These are phyloP conservation scores for Rhynchosporium agropyri DNA, from an alignment of 2,329 filamentous ascomycete genomes.

Conservation along the genomic window DNA sequence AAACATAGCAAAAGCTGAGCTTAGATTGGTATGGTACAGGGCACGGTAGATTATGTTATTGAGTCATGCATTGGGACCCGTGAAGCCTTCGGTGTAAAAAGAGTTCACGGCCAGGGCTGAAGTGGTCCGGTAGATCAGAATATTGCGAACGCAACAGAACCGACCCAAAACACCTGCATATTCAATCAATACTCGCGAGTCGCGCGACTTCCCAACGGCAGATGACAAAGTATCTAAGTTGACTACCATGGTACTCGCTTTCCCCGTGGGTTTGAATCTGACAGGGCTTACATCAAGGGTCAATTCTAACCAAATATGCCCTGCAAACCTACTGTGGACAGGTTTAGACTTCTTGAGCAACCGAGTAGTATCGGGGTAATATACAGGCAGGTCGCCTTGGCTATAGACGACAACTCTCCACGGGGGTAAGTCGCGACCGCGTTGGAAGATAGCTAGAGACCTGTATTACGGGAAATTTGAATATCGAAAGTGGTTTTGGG, in stretches of 20 bases:
- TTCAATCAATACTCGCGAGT: not conserved
- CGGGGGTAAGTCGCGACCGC: too few relatives aligned
- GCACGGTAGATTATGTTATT: constrained; percentile 9
- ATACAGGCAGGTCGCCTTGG: not conserved
- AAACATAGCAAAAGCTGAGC: constrained; percentile 13
- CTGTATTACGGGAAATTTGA: too few relatives aligned
- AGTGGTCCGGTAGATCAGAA: constrained; percentile 13
- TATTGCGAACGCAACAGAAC: constrained; percentile 12
- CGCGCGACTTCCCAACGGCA: not conserved
- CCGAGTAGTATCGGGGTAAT: not conserved
- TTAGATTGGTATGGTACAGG: not conserved
- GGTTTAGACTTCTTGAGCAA: too few relatives aligned
- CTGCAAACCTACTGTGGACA: too few relatives aligned
- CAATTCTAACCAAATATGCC: too few relatives aligned
- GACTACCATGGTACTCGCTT: not conserved
- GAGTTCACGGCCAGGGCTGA: constrained; percentile 1
- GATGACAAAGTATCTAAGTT: constrained; percentile 6
- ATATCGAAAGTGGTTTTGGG: too few relatives aligned
- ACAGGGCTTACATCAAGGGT: too few relatives aligned
- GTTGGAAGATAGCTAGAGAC: too few relatives aligned
- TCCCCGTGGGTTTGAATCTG: too few relatives aligned
- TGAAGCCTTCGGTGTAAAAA: not conserved
- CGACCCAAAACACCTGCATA: constrained; percentile 3
- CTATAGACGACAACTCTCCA: too few relatives aligned
- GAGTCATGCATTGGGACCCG: constrained; percentile 7